Conservation (phyloP, 768 basidiomycete genomes). For the Artomyces pyxidatus region DNA sequence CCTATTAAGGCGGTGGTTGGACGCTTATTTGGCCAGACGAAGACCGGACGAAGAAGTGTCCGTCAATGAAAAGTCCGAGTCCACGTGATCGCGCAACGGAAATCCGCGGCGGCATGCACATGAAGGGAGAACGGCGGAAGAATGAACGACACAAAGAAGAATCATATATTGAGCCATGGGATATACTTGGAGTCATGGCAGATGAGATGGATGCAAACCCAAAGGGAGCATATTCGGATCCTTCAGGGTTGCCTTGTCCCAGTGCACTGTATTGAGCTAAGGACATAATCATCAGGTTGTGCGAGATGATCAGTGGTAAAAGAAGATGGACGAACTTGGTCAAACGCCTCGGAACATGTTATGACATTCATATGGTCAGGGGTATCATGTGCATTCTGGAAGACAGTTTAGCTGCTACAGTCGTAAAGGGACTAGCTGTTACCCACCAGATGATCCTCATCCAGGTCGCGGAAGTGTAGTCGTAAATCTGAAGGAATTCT, state of each 20-base stretch:
- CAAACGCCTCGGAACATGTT: slow-evolving; percentile 43
- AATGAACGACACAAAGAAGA: background rate
- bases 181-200: background rate
- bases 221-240: slow-evolving; percentile 34
- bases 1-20: too few species aligned
- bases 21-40: too few species aligned
- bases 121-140: background rate
- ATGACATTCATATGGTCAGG: slow-evolving; percentile 79
- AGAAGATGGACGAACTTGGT: slow-evolving; percentile 41
- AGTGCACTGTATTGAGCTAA: slow-evolving; percentile 46
- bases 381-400: slow-evolving; percentile 34
- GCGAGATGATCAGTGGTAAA: background rate
- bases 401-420: background rate
- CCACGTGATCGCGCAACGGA: too few species aligned
- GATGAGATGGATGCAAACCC: slow-evolving; percentile 10
- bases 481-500: slow-evolving; percentile 65
- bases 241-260: slow-evolving; percentile 39
- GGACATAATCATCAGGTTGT: slow-evolving; percentile 8
- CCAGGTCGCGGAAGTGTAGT: slow-evolving; percentile 58
- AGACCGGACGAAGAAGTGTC: too few species aligned
- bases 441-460: slow-evolving; percentile 53
- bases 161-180: background rate
- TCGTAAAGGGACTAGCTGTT: background rate
- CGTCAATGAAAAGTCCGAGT: too few species aligned
- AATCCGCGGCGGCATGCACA: too few species aligned